Evolutionary conservation across 2,329 filamentous ascomycete species (phyloP).

Genomic region (Pseudocercospora musae): DNA sequence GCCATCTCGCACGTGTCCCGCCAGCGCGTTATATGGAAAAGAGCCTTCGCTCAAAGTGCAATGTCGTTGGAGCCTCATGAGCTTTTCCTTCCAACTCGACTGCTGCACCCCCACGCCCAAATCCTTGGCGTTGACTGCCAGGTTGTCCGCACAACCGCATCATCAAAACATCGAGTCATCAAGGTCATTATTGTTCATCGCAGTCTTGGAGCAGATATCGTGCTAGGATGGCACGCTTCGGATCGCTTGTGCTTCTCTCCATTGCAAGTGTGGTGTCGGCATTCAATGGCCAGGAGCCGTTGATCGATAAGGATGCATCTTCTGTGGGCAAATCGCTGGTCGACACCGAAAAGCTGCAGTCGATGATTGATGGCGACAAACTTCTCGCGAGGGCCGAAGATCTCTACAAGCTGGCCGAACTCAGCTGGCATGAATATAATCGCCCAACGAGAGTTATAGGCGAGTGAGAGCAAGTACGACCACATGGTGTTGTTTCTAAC

Average conservation of each 20-base stretch:
- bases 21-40: background rate
- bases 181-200: background rate
- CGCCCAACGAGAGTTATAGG: slow-evolving; percentile 71
- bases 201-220: background rate
- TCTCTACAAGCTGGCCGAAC: slow-evolving; percentile 61
- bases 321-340: slow-evolving; percentile 19
- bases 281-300: slow-evolving; percentile 13
- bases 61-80: background rate
- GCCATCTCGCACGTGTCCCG: background rate
- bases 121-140: background rate
- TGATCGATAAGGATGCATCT: slow-evolving; percentile 6
- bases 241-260: background rate
- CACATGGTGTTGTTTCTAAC: background rate
- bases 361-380: slow-evolving; percentile 53
- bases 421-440: slow-evolving; percentile 58
- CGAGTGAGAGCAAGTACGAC: background rate
- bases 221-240: background rate
- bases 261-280: background rate
- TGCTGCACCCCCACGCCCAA: background rate
- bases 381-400: slow-evolving; percentile 59
- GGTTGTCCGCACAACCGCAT: background rate
- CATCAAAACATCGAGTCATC: slow-evolving; percentile 5
- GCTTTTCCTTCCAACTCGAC: background rate
- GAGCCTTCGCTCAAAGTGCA: background rate
- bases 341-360: slow-evolving; percentile 50